Base-by-base conservation (phyloP, 306 rosid genomes). In the Corylus heterophylla region DNA sequence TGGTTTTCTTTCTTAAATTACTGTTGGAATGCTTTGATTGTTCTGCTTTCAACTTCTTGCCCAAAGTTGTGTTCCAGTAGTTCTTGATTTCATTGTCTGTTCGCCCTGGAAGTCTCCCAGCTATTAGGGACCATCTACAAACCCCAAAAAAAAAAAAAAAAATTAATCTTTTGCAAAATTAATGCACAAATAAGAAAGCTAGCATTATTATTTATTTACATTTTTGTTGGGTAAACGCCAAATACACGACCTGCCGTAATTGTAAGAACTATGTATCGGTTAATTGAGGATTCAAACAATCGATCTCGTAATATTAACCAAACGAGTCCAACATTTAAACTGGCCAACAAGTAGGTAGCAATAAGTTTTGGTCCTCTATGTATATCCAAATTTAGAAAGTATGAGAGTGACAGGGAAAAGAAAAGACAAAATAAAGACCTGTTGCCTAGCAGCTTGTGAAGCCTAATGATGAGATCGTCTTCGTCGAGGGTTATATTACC, bases 361-460 rank as follows among this genome's bases (percentile, higher is more conserved):
- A 20, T 58, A 58, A 22, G 27, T 9, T 49, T 49, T 49, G 52
- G 13, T 49, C 45, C 45, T 42, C 0, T 42, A 5, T 42, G 0
- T 5, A 6, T 42, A 42, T 48, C 14, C 0, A 49, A 22, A 9
- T n/a, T 58, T 0, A 9, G 13, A 9, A 12, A 8, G 27, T 3
- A 16, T 5, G 61, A n/a, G 25, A 55, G 61, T 11, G 62, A 55
- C 52, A 49, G 16, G 52, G 52, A 18, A 20, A n/a, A 37, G 7
- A 51, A 6, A 73, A 27, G 8, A 6, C 45, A 42, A 42, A 42
- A 42, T 42, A 5, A 39, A 42, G 54, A 74, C 79, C 83, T 66
- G 74, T 80, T 74, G 52, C 83, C 83, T 16, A 80, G 45, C 44
- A 74, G 79, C 3, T 56, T 74, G 75, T 80, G 79, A 25, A 80